These are phyloP conservation scores for Myotisia sp. DNA, from an alignment of 2,329 filamentous ascomycete genomes.

Conservation along the genomic window DNA sequence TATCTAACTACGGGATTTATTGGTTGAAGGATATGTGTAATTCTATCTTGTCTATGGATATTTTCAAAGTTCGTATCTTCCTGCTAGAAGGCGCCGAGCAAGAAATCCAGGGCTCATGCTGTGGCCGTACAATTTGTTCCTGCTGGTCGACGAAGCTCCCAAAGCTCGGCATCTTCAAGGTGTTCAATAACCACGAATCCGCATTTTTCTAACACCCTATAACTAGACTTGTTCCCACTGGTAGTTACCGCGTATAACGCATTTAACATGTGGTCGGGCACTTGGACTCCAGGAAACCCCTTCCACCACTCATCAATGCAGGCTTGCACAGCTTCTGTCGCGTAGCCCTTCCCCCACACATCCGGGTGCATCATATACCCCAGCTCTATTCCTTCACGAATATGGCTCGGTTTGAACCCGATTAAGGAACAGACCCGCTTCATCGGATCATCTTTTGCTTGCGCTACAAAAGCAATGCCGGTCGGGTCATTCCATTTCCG, in stretches of 20 bases:
- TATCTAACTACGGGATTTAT: too few relatives aligned
- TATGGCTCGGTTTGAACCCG: neutral
- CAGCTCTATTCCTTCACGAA: constrained; percentile 3
- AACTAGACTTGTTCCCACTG: constrained; percentile 4
- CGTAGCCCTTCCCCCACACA: constrained; percentile 12
- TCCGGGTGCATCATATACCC: constrained; percentile 10
- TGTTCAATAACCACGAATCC: constrained; percentile 7
- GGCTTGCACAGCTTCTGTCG: constrained; percentile 8
- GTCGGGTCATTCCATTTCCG: constrained; percentile 3
- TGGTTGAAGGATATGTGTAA: too few relatives aligned
- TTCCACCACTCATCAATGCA: constrained; percentile 10
- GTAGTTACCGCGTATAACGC: constrained; percentile 1
- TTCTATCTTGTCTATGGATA: too few relatives aligned
- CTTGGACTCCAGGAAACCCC: constrained; percentile 1
- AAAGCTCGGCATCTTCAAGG: constrained; percentile 6
- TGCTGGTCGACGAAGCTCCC: constrained; percentile 2
- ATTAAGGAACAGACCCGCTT: constrained; percentile 1
- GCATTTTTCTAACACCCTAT: constrained; percentile 8
- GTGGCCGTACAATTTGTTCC: too few relatives aligned
- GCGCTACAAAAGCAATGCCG: constrained; percentile 2
- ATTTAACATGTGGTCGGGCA: constrained; percentile 3
- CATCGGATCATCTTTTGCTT: constrained; percentile 2
- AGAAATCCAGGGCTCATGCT: too few relatives aligned
- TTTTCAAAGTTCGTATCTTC: too few relatives aligned
- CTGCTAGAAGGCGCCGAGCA: too few relatives aligned